phyloP scores from a whole-genome alignment of 306 rosid species.

The Sphenostylis stenocarpa region DNA sequence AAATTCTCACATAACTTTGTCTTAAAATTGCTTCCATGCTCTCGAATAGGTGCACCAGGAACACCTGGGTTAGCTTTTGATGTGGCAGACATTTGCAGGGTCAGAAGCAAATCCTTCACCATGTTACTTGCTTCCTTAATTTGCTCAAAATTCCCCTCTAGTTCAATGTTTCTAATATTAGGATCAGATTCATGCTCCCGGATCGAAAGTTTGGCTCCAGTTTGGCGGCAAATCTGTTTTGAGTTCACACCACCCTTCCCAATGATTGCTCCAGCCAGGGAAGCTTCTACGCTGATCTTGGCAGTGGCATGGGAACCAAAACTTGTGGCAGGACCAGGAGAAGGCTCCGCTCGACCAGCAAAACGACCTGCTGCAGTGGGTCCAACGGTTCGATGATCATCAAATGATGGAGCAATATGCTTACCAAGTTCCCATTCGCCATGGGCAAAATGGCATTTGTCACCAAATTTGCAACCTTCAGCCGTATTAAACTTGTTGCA shows the following conservation, averaged over 20 bases:
- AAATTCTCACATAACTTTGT: slow-evolving; percentile 95
- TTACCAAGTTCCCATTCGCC: slow-evolving; percentile 97
- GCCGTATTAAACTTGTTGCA: slow-evolving; percentile 78
- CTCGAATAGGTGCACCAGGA: slow-evolving; percentile 47
- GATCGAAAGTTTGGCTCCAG: slow-evolving; percentile 91
- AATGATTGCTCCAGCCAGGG: slow-evolving; percentile 93
- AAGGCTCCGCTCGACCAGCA: slow-evolving; percentile 62
- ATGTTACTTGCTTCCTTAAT: slow-evolving; percentile 81
- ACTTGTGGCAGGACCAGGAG: slow-evolving; percentile 62
- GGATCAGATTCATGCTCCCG: slow-evolving; percentile 88
- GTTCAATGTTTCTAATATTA: slow-evolving; percentile 82
- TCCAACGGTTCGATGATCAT: slow-evolving; percentile 62
- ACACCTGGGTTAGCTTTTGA: slow-evolving; percentile 47
- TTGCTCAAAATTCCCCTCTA: slow-evolving; percentile 92
- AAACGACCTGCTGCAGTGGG: slow-evolving; percentile 51
- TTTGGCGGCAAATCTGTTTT: slow-evolving; percentile 94
- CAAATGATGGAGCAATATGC: slow-evolving; percentile 54
- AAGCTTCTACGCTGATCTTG: slow-evolving; percentile 91
- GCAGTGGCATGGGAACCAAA: slow-evolving; percentile 96
- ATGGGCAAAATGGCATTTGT: slow-evolving; percentile 93
- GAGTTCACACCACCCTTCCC: slow-evolving; percentile 98
- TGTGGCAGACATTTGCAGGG: slow-evolving; percentile 60
- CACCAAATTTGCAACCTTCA: slow-evolving; percentile 98
- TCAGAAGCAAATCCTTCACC: slow-evolving; percentile 76
- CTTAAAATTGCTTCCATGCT: slow-evolving; percentile 66